These are phyloP conservation scores for Immersiporthe knoxdaviesiana DNA, from an alignment of 2,329 filamentous ascomycete species.

Conservation along the genomic window DNA sequence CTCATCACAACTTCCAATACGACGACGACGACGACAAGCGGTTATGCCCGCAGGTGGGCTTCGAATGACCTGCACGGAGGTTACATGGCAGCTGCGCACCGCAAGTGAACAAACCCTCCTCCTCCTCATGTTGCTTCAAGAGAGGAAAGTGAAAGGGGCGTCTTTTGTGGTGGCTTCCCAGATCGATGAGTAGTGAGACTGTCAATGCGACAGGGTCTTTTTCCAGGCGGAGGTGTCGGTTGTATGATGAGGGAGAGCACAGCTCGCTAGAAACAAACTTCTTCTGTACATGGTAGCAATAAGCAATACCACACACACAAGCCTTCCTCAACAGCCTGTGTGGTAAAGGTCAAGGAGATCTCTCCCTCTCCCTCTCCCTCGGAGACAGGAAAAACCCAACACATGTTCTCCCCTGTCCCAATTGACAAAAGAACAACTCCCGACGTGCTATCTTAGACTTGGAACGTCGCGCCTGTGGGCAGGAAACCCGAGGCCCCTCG, in stretches of 20 bases:
- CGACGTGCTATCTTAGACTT: background rate
- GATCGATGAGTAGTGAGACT: background rate
- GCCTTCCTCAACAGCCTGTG: background rate
- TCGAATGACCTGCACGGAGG: background rate
- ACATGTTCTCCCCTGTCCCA: background rate
- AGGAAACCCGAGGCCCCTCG: background rate
- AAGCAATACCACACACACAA: background rate
- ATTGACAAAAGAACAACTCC: background rate
- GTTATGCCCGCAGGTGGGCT: background rate
- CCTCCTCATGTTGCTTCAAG: background rate
- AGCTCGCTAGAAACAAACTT: background rate
- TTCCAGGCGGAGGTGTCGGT: background rate
- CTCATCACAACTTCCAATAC: conserved; percentile 13
- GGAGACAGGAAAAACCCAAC: background rate
- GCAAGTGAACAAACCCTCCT: background rate
- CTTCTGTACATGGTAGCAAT: background rate
- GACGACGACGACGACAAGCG: conserved; percentile 5
- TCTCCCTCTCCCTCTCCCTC: too few species aligned
- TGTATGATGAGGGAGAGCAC: background rate
- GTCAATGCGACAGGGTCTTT: background rate
- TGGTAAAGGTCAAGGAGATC: background rate
- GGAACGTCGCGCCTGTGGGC: background rate
- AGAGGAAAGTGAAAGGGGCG: background rate
- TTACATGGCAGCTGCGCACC: background rate
- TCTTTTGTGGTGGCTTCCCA: background rate